Base-by-base conservation (phyloP, 768 basidiomycete species). In the Amanita muscaria region DNA sequence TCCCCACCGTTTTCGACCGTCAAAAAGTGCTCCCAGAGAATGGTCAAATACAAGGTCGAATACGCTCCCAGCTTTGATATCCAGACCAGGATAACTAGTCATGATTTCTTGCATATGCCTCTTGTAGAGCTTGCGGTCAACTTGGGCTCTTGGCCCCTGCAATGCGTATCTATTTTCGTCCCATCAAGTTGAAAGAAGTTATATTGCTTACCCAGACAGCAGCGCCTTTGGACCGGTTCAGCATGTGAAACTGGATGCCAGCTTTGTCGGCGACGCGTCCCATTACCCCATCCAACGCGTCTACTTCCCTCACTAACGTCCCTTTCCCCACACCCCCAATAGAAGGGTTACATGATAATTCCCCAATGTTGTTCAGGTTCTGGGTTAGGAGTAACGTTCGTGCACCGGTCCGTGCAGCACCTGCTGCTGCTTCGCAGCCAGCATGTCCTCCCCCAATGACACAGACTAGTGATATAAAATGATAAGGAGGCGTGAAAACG, bases 251-350 rank as follows among this genome's bases (percentile, higher is more conserved):
- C 56, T 91, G 86, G 45, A 90, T 86, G 0, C 89, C 90, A 0
- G 91, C 87, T 56, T 80, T 80, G 60, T 94, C 91, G 88, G 86
- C 75, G n/a, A 90, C 76, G 34, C 68, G 68, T 1, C 86, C 91
- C 70, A 89, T 90, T 8, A 92, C 56, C 2, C 91, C 91, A 52
- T 90, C 91, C 46, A 94, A 64, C 22, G 91, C 91, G 56, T 94
- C 91, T 4, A 94, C 79, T 60, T 94, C 91, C 33, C 84, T 70
- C n/a, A 93, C 88, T 23, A 94, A 67, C 0, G 83, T 91, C 15
- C 91, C 91, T 63, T 94, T 94, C 4, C 91, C 91, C 3, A 94
- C 80, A 15, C 89, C 89, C 5, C 91, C 91, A 48, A 93, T 84
- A 1, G 87, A 89, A 2, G 91, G 91, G 59, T 94, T 94, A 54